These are phyloP conservation scores for Nemophila menziesii DNA, from an alignment of 257 asterid genomes.

Conservation along the genomic window DNA sequence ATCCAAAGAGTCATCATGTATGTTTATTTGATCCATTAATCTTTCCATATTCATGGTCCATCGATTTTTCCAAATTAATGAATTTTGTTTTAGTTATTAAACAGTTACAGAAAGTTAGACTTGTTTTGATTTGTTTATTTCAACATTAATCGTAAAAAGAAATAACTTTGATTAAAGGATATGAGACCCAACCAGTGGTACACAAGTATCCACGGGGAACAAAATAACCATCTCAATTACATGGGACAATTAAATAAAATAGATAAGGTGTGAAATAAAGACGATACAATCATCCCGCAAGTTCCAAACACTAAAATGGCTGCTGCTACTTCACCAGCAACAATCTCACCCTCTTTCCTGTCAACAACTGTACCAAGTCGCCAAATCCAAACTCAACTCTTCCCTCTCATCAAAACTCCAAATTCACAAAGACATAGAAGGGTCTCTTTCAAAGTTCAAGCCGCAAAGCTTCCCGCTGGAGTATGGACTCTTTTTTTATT, in stretches of 20 bases:
- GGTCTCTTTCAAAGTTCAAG: slow-evolving; percentile 39
- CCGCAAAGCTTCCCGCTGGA: slow-evolving; percentile 78
- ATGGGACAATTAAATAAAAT: neutral
- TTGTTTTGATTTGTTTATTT: too few relatives aligned
- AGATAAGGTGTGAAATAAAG: slow-evolving; percentile 11
- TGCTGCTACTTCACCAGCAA: slow-evolving; percentile 23
- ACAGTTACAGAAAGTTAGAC: too few relatives aligned
- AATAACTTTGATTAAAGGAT: too few relatives aligned
- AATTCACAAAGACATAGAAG: slow-evolving; percentile 15
- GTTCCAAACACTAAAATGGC: slow-evolving; percentile 10
- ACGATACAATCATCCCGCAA: neutral
- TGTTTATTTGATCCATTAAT: too few relatives aligned
- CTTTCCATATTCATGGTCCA: too few relatives aligned
- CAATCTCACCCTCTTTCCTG: slow-evolving; percentile 39
- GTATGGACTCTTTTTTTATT: slow-evolving; percentile 17
- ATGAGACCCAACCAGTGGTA: neutral
- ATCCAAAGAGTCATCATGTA: too few relatives aligned
- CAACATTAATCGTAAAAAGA: too few relatives aligned
- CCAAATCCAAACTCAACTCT: slow-evolving; percentile 11
- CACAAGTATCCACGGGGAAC: neutral
- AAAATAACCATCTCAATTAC: neutral
- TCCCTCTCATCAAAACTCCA: neutral
- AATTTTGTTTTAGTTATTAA: too few relatives aligned
- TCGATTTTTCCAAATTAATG: too few relatives aligned
- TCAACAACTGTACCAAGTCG: slow-evolving; percentile 16